A percentile compares a stretch with the other conserved stretches of the same genome.
These are phyloP conservation scores for Brassica balearica DNA, from an alignment of 441 rosid species.

Conservation along the genomic window DNA sequence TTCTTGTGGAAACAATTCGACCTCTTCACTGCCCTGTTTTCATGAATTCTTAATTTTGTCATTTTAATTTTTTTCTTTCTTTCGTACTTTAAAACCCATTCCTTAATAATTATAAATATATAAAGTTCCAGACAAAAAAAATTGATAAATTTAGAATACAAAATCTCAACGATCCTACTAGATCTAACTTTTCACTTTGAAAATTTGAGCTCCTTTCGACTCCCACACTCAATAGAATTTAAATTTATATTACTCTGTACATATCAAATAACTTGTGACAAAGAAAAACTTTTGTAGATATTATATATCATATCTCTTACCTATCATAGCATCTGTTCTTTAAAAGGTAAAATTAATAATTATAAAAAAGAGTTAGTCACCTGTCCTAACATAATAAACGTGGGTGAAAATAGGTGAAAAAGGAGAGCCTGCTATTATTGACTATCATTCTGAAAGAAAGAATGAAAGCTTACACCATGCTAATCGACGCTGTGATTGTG, in stretches of 20 bases:
- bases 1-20: slow-evolving; percentile 85
- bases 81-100: background rate
- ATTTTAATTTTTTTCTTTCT: slow-evolving; percentile 7
- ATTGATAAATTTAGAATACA: background rate
- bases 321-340: background rate
- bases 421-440: slow-evolving; percentile 11
- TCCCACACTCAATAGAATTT: background rate
- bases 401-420: slow-evolving; percentile 9
- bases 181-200: background rate
- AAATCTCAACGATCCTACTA: background rate
- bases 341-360: background rate
- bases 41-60: slow-evolving; percentile 12
- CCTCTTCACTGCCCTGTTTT: slow-evolving; percentile 74
- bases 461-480: slow-evolving; percentile 80
- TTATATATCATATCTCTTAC: background rate
- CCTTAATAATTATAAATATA: background rate
- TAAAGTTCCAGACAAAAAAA: background rate
- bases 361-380: background rate
- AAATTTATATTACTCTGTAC: background rate
- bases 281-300: background rate
- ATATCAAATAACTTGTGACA: background rate
- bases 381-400: background rate
- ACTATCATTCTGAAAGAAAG: background rate
- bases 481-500: slow-evolving; percentile 93
- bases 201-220: slow-evolving; percentile 6